Percentiles rank a stretch among this genome's conserved stretches.
Evolutionary conservation across 257 asterid genomes (phyloP).

Genomic region (Solanum dulcamara): DNA sequence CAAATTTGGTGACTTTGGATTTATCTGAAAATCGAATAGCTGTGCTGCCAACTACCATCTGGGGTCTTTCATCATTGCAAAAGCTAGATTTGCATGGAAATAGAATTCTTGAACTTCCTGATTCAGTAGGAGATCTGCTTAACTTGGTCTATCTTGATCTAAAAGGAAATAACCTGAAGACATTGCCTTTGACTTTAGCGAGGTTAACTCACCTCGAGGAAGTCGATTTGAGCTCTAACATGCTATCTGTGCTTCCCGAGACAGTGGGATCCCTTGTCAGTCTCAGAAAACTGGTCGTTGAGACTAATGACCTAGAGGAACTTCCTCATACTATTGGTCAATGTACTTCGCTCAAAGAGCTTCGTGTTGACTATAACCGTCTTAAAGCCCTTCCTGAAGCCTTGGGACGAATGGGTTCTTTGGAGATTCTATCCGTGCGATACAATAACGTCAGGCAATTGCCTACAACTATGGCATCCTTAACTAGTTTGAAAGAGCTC

Average conservation of each 20-base stretch:
- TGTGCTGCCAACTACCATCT: constrained; percentile 2
- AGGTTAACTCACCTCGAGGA: constrained; percentile 55
- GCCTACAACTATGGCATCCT: constrained; percentile 82
- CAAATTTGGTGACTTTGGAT: constrained; percentile 2
- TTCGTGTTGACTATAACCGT: constrained; percentile 66
- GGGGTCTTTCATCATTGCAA: not conserved
- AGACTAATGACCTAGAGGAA: constrained; percentile 70
- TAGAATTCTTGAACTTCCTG: constrained; percentile 49
- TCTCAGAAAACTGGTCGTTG: constrained; percentile 50
- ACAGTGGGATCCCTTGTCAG: constrained; percentile 57
- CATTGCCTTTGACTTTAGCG: constrained; percentile 49
- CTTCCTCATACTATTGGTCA: constrained; percentile 70
- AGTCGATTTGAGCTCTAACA: constrained; percentile 71
- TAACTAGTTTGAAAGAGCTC: constrained; percentile 53
- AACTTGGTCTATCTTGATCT: constrained; percentile 56
- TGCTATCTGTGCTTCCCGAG: constrained; percentile 53
- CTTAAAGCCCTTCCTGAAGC: constrained; percentile 93
- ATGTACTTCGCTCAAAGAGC: constrained; percentile 57
- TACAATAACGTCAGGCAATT: constrained; percentile 63
- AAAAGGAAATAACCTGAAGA: constrained; percentile 55
- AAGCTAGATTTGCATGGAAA: constrained; percentile 34
- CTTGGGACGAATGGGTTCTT: constrained; percentile 53
- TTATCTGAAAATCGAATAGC: constrained; percentile 3
- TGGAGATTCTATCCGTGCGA: constrained; percentile 65
- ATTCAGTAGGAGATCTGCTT: constrained; percentile 61